phyloP scores from a whole-genome alignment of 1,284 basidiomycete species.

The Mycena citricolor region DNA sequence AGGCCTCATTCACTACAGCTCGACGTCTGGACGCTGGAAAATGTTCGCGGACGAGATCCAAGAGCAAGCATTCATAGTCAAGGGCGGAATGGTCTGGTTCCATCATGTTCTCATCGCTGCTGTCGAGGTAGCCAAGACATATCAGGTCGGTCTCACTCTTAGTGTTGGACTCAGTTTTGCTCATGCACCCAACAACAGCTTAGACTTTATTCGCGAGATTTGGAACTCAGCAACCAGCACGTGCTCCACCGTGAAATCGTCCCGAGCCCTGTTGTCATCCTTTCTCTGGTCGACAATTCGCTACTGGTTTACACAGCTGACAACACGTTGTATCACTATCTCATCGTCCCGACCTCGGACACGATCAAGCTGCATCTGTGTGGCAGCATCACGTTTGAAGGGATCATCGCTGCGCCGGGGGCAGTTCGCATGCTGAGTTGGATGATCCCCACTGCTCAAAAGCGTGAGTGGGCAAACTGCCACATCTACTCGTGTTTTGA shows the following conservation, averaged over 20 bases:
- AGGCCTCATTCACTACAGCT: conserved; percentile 93
- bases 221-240: conserved; percentile 85
- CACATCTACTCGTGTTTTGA: not conserved
- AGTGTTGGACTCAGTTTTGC: conserved; percentile 2
- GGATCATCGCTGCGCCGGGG: conserved; percentile 84
- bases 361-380: conserved; percentile 87
- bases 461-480: conserved; percentile 56
- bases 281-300: conserved; percentile 94
- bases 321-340: conserved; percentile 91
- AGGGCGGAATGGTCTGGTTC: conserved; percentile 95
- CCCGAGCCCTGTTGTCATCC: conserved; percentile 74
- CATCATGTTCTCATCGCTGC: conserved; percentile 94
- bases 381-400: conserved; percentile 93
- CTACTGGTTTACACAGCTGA: conserved; percentile 97
- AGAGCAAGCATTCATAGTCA: conserved; percentile 86
- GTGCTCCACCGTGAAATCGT: conserved; percentile 84
- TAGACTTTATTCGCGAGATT: conserved; percentile 93
- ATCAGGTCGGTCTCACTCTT: conserved; percentile 58
- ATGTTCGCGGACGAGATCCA: conserved; percentile 82
- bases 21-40: conserved; percentile 95
- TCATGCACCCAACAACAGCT: conserved; percentile 50
- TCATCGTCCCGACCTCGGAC: conserved; percentile 85
- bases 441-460: conserved; percentile 94
- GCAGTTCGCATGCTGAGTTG: conserved; percentile 93
- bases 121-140: conserved; percentile 77